Evolutionary conservation across 164 flowering plant genomes (phyloP).

Genomic region (Magnolia changhungtana): DNA sequence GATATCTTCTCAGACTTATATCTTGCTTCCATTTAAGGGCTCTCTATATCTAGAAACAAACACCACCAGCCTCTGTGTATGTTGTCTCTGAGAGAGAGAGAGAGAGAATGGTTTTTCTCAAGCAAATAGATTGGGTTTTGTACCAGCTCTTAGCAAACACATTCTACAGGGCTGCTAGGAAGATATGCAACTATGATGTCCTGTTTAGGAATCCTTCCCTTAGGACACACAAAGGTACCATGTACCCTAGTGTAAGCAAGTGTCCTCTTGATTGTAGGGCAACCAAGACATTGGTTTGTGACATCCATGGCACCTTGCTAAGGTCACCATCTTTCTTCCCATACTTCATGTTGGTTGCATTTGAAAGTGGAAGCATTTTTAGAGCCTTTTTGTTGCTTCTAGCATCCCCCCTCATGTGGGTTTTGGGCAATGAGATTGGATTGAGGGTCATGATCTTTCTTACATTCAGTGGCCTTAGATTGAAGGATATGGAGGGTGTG

Average conservation of each 20-base stretch:
- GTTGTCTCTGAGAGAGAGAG: neutral
- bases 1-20: too few species aligned
- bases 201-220: slow-evolving; percentile 24
- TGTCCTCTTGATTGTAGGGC: slow-evolving; percentile 24
- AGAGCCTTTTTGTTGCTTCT: slow-evolving; percentile 18
- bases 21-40: too few species aligned
- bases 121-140: slow-evolving; percentile 50
- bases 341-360: slow-evolving; percentile 22
- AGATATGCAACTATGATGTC: slow-evolving; percentile 39
- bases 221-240: slow-evolving; percentile 17
- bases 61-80: neutral
- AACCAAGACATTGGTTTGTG: slow-evolving; percentile 49
- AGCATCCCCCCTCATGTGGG: slow-evolving; percentile 7
- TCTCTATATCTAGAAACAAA: neutral
- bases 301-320: slow-evolving; percentile 34
- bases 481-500: slow-evolving; percentile 51
- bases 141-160: slow-evolving; percentile 54
- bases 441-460: slow-evolving; percentile 65
- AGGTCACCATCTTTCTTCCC: slow-evolving; percentile 24
- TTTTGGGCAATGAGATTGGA: slow-evolving; percentile 21
- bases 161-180: slow-evolving; percentile 50
- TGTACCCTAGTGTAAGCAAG: slow-evolving; percentile 42
- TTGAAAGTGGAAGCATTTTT: slow-evolving; percentile 18
- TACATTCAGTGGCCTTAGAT: slow-evolving; percentile 64
- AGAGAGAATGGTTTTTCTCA: slow-evolving; percentile 35